These are phyloP conservation scores for Wallacemonas sp. DNA, from an alignment of 208 protist species.

Conservation along the genomic window DNA sequence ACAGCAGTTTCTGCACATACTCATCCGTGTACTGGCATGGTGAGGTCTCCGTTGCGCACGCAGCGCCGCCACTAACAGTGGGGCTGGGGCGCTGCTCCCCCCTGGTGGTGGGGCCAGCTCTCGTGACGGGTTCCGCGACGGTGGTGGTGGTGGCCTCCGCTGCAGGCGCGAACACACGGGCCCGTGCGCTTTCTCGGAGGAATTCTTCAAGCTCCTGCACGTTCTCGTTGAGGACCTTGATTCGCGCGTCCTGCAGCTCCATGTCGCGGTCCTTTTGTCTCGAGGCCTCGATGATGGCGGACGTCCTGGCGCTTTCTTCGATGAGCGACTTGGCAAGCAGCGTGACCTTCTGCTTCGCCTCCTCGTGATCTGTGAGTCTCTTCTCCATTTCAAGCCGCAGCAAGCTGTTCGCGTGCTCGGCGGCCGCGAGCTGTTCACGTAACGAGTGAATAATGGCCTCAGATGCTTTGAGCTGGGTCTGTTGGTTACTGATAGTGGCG, in stretches of 20 bases:
- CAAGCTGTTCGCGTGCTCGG: conserved; percentile 67
- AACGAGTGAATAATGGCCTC: conserved; percentile 70
- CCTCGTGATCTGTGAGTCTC: conserved; percentile 47
- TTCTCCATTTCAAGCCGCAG: conserved; percentile 56
- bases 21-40: conserved; percentile 13
- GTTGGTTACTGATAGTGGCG: conserved; percentile 83
- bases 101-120: not conserved
- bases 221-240: conserved; percentile 67
- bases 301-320: conserved; percentile 66
- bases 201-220: conserved; percentile 62
- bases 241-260: conserved; percentile 57
- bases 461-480: conserved; percentile 72
- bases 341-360: conserved; percentile 62
- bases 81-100: not conserved
- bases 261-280: conserved; percentile 54
- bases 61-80: not conserved
- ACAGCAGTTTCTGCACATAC: conserved; percentile 35
- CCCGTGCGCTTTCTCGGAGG: conserved; percentile 25
- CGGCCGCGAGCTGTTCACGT: conserved; percentile 68
- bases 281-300: conserved; percentile 39
- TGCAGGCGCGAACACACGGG: not conserved
- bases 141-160: not conserved
- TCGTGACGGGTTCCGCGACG: not conserved
- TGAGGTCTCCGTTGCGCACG: not conserved
- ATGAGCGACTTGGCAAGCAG: conserved; percentile 73